These are phyloP conservation scores for Neurospora cerealis DNA, from an alignment of 495 filamentous ascomycete genomes.

Conservation along the genomic window DNA sequence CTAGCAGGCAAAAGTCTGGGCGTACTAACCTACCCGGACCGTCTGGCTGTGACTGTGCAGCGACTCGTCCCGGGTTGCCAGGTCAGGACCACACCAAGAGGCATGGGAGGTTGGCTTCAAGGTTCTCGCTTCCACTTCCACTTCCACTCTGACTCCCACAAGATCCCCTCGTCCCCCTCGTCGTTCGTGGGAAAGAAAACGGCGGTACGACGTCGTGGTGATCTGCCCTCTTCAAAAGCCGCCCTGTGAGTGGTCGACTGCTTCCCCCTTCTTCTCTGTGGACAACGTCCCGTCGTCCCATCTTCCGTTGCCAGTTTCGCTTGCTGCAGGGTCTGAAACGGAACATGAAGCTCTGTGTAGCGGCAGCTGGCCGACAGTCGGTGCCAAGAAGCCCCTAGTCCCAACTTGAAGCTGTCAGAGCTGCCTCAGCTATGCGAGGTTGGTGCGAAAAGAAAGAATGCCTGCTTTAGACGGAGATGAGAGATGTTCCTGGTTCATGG, in stretches of 20 bases:
- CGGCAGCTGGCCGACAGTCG: background rate
- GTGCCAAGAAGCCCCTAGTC: background rate
- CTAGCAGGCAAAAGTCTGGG: background rate
- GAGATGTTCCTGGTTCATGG: background rate
- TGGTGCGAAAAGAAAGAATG: background rate
- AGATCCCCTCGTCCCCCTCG: background rate
- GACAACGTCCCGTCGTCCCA: slow-evolving; percentile 2
- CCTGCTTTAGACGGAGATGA: background rate
- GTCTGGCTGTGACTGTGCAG: slow-evolving; percentile 6
- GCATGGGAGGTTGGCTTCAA: background rate
- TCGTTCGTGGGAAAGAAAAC: slow-evolving; percentile 2
- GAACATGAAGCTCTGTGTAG: background rate
- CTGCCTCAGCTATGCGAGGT: background rate
- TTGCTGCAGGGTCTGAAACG: background rate
- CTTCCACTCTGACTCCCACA: background rate
- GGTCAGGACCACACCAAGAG: background rate
- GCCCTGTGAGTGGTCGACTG: slow-evolving; percentile 2
- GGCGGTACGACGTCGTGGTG: slow-evolving; percentile 10
- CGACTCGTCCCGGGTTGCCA: background rate
- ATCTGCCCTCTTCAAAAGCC: slow-evolving; percentile 2
- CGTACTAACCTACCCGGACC: background rate
- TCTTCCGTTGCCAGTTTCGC: background rate
- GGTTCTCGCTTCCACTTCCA: background rate
- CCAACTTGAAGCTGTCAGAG: background rate
- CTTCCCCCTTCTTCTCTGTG: slow-evolving; percentile 3